A percentile compares a stretch with the other conserved stretches of the same genome.
Evolutionary conservation across 2,329 filamentous ascomycete genomes (phyloP).

Genomic region (Paracorniculantispora psalliotae): DNA sequence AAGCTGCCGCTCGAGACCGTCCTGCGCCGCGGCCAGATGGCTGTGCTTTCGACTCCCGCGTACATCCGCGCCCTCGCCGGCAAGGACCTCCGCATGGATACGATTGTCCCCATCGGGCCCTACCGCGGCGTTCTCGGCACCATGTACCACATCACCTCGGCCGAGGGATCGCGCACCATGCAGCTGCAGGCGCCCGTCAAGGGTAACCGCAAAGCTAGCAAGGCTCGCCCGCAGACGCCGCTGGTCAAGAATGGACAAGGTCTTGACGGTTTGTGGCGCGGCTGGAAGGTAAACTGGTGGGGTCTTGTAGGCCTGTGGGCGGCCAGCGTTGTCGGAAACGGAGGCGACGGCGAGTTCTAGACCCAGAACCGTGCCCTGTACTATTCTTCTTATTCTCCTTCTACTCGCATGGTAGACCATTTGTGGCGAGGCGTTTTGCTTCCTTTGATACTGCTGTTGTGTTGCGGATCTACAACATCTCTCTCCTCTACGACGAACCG

Average conservation of each 20-base stretch:
- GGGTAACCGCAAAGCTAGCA: conserved; percentile 29
- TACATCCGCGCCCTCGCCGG: conserved; percentile 46
- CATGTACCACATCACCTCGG: conserved; percentile 78
- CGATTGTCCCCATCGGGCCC: conserved; percentile 72
- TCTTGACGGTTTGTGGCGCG: conserved; percentile 62
- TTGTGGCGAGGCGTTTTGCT: conserved; percentile 8
- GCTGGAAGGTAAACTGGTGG: conserved; percentile 76
- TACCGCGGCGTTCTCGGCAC: conserved; percentile 88
- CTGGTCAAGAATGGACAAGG: conserved; percentile 59
- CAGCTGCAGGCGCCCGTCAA: conserved; percentile 29
- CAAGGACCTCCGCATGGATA: conserved; percentile 49
- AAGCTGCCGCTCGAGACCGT: conserved; percentile 91
- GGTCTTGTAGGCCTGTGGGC: conserved; percentile 70
- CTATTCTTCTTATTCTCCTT: neutral
- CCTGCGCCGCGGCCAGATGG: conserved; percentile 79
- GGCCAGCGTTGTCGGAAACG: conserved; percentile 57
- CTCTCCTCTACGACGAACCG: conserved; percentile 14
- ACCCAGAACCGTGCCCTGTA: neutral
- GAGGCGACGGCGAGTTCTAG: conserved; percentile 57
- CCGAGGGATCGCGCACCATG: conserved; percentile 65
- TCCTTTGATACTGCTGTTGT: neutral
- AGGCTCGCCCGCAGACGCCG: conserved; percentile 28
- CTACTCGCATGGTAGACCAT: neutral
- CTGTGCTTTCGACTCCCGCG: conserved; percentile 55
- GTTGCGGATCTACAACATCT: conserved; percentile 6